Evolutionary conservation across 208 protist species (phyloP).

Genomic region (Trypanosoma cruzi): DNA sequence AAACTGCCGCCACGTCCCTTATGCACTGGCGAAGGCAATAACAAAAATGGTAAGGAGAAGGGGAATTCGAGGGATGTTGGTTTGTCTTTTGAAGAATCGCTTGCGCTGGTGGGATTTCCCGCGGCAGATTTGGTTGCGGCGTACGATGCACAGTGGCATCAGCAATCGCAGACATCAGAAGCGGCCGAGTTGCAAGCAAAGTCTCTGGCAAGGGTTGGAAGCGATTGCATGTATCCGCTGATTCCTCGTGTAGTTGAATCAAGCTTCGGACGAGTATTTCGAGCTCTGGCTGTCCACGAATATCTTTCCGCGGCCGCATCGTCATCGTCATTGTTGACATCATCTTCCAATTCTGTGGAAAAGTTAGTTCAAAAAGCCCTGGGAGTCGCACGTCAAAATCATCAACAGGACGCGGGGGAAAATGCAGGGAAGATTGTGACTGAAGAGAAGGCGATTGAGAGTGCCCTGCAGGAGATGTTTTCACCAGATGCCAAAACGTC

Average conservation of each 20-base stretch:
- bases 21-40: background rate
- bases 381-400: background rate
- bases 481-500: background rate
- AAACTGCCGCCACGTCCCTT: background rate
- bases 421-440: background rate
- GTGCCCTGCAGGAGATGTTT: constrained; percentile 14
- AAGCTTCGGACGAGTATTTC: constrained; percentile 19
- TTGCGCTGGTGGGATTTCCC: constrained; percentile 18
- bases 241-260: constrained; percentile 30
- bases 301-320: background rate
- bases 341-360: constrained; percentile 1
- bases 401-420: background rate
- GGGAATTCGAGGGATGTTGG: background rate
- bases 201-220: background rate
- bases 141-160: constrained; percentile 2
- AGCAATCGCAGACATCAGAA: background rate
- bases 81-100: constrained; percentile 15
- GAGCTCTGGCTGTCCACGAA: constrained; percentile 13
- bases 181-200: background rate
- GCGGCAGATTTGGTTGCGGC: background rate
- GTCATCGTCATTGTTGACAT: constrained; percentile 7
- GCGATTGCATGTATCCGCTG: constrained; percentile 15
- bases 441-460: constrained; percentile 7
- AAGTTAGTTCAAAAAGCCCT: constrained; percentile 9
- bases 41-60: background rate